Conservation (phyloP, 768 basidiomycete genomes). For the Rhodocollybia butyracea region DNA sequence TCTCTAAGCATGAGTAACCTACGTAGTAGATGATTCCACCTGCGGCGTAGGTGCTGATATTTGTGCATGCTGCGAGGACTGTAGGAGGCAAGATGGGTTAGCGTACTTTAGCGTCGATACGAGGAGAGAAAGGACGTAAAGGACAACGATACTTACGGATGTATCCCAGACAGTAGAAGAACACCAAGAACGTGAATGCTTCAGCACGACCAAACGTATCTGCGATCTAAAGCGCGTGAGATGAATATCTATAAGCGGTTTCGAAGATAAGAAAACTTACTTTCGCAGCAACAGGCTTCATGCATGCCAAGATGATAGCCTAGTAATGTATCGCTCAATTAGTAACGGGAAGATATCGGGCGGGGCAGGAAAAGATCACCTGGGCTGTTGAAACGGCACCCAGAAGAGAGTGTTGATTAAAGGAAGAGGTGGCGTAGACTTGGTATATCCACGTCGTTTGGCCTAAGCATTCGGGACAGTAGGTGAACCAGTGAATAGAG, state of each 20-base stretch:
- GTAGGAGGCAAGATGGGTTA: constrained; percentile 7
- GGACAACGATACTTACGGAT: constrained; percentile 9
- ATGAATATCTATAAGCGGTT: constrained; percentile 40
- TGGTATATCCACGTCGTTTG: constrained; percentile 49
- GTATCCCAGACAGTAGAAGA: constrained; percentile 34
- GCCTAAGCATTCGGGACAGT: too few species aligned
- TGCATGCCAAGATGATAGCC: constrained; percentile 8
- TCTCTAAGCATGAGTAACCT: constrained; percentile 38
- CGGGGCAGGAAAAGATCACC: constrained; percentile 19
- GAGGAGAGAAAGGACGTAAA: neutral
- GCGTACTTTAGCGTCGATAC: neutral
- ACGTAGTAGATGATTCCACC: constrained; percentile 39
- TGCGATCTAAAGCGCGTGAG: neutral
- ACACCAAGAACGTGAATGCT: constrained; percentile 28
- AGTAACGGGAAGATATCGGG: neutral
- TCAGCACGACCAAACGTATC: constrained; percentile 6
- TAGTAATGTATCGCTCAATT: neutral
- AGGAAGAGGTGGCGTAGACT: constrained; percentile 37
- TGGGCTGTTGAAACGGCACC: constrained; percentile 18
- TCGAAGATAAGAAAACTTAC: constrained; percentile 44
- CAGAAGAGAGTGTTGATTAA: constrained; percentile 2
- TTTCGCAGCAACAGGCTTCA: constrained; percentile 53
- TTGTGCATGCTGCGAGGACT: constrained; percentile 31
- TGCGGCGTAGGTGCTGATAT: constrained; percentile 26
- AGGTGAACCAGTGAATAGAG: too few species aligned